Conservation (phyloP, 345 rosid genomes). For the Turnera subulata region DNA sequence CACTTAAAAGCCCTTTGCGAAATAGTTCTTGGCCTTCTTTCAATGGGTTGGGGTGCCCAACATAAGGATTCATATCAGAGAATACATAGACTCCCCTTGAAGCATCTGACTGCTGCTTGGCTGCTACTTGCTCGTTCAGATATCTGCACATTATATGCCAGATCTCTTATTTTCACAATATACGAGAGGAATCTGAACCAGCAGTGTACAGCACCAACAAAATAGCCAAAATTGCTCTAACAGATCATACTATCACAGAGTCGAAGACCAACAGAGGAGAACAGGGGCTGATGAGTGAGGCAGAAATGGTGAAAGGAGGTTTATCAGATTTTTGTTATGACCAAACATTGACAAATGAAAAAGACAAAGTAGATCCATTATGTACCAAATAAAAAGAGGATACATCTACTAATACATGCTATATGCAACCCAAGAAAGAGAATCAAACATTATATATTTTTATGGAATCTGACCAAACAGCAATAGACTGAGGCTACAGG, state of each 20-base stretch:
- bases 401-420: too few species aligned
- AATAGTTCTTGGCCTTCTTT: slow-evolving; percentile 96
- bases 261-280: neutral
- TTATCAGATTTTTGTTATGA: neutral
- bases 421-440: too few species aligned
- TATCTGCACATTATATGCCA: slow-evolving; percentile 37
- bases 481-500: too few species aligned
- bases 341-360: slow-evolving; percentile 2
- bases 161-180: neutral
- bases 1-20: slow-evolving; percentile 97
- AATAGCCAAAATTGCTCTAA: neutral
- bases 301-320: neutral
- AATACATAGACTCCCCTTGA: slow-evolving; percentile 92
- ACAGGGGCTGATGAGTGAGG: too few species aligned
- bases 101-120: slow-evolving; percentile 52
- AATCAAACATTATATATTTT: too few species aligned
- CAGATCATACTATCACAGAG: neutral
- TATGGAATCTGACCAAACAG: too few species aligned
- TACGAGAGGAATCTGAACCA: neutral
- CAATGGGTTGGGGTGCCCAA: slow-evolving; percentile 92
- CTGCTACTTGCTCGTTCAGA: slow-evolving; percentile 62
- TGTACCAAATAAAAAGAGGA: neutral
- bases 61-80: slow-evolving; percentile 99
- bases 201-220: neutral
- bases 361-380: neutral